Conservation (phyloP, 2,329 filamentous ascomycete genomes). For the Whalleya microplaca region DNA sequence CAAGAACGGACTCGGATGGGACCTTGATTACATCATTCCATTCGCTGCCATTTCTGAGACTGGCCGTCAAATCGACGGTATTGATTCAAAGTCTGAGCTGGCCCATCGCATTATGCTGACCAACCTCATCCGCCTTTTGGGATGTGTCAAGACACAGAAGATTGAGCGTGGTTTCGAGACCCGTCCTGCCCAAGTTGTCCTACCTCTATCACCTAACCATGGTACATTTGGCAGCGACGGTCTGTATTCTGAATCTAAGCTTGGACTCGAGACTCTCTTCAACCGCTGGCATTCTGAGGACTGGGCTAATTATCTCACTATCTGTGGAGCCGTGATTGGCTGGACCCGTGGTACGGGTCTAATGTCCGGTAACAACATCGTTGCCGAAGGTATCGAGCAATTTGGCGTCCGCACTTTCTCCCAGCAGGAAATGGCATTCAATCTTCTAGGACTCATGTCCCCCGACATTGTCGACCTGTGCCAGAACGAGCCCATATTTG, state of each 20-base stretch:
- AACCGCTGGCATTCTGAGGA: constrained; percentile 98
- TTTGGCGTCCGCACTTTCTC: constrained; percentile 98
- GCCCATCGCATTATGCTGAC: constrained; percentile 99
- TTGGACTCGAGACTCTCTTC: constrained; percentile 95
- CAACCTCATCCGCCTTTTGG: constrained; percentile 89
- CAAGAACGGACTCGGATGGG: constrained; percentile 97
- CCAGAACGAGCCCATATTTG: constrained; percentile 93
- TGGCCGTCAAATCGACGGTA: constrained; percentile 92
- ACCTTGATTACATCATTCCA: constrained; percentile 92
- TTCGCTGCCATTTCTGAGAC: constrained; percentile 98
- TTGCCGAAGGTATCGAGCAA: constrained; percentile 94
- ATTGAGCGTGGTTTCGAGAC: constrained; percentile 87
- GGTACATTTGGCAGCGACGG: constrained; percentile 98
- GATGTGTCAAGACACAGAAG: constrained; percentile 90
- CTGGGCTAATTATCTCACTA: constrained; percentile 97
- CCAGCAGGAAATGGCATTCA: constrained; percentile 99
- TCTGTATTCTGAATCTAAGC: constrained; percentile 97
- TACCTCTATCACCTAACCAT: constrained; percentile 96
- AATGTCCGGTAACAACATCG: constrained; percentile 97
- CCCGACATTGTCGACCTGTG: constrained; percentile 93
- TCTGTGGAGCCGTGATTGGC: constrained; percentile 97
- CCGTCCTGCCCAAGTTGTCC: constrained; percentile 91
- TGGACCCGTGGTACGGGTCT: constrained; percentile 98
- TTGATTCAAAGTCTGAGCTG: constrained; percentile 97
- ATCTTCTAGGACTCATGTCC: constrained; percentile 93